Evolutionary conservation across 1,284 basidiomycete genomes (phyloP), one percentile per base, ranked within the genome.

Genomic region (Marasmius fiardii): DNA sequence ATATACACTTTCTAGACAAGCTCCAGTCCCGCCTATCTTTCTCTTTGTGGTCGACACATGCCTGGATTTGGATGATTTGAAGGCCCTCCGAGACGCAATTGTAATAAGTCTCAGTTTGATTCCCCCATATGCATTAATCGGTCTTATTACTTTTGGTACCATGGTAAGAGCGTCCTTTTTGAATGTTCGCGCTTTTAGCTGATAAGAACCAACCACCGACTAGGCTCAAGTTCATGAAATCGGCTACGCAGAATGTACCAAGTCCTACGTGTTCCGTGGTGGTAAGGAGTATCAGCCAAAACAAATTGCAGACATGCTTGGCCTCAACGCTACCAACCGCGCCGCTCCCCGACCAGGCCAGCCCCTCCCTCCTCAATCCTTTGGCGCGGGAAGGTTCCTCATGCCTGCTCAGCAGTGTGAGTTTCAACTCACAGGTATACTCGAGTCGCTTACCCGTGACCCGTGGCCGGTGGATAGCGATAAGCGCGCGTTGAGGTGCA

Each of bases 211-310:
- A 21, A 52, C 28, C 43, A 47, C 26, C 28, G 59, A 33, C 24
- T 28, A 96, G 93, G 85, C 96, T 6, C 95, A 98, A 89, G 95
- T 99, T 1, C 96, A 99, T 72, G 97, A 99, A 75, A 90, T 99
- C 51, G 95, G 95, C 31, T 99, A 98, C 68, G 85, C 88, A 1
- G 92, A 95, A 68, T 99, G 95, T 77, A 93, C 88, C 74, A 99
- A 99, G 74, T 95, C 95, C 4, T 99, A 96, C 72, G 96, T 99
- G 59, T 99, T 99, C 86, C 90, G 96, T 35, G 97, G 97, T 52
- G 92, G 92, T n/a, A 99, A 99, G 74, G 97, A 99, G 68, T 99
- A 99, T 71, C 77, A 89, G 55, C 88, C 94, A 56, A 99, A 99
- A 77, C 93, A 95, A 65, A 98, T 99, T 64, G 93, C 95, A 73